Conservation (phyloP, 2,329 filamentous ascomycete species). For the Oidium heveae region DNA sequence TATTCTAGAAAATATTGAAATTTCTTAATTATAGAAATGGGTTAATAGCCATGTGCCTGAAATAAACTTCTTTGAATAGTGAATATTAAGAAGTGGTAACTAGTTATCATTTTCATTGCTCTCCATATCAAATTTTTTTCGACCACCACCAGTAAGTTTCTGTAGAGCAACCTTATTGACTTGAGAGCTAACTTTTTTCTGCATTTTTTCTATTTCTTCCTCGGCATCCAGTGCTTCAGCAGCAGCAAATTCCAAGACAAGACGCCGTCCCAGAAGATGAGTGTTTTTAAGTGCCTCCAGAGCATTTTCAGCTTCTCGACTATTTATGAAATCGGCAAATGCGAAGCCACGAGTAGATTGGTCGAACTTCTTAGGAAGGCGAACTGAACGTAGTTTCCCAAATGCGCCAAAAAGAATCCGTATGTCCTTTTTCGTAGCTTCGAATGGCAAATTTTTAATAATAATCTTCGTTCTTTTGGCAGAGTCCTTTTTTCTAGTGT, state of each 20-base stretch:
- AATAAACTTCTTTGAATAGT: too few species aligned
- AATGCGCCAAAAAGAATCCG: conserved; percentile 67
- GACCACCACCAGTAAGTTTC: conserved; percentile 57
- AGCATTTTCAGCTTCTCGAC: conserved; percentile 71
- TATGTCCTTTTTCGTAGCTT: conserved; percentile 81
- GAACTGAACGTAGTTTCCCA: conserved; percentile 75
- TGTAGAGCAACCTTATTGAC: conserved; percentile 77
- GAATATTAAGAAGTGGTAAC: not conserved
- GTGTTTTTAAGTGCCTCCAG: conserved; percentile 80
- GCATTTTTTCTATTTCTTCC: conserved; percentile 90
- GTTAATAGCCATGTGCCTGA: too few species aligned
- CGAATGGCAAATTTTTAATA: conserved; percentile 95
- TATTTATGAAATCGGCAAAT: conserved; percentile 85
- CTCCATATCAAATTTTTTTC: conserved; percentile 73
- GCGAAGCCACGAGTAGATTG: conserved; percentile 74
- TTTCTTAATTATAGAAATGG: too few species aligned
- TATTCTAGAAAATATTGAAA: too few species aligned
- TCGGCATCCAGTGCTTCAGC: conserved; percentile 77
- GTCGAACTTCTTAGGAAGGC: conserved; percentile 88
- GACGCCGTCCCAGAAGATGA: conserved; percentile 67
- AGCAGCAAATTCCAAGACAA: conserved; percentile 80
- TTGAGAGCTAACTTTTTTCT: conserved; percentile 80
- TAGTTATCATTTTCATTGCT: conserved; percentile 29
- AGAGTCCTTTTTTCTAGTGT: conserved; percentile 57
- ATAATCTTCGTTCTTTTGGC: conserved; percentile 71